Evolutionary conservation across 2,329 filamentous ascomycete genomes (phyloP), one percentile per base, ranked within the genome.

Genomic region (Aspergillus glaucus): DNA sequence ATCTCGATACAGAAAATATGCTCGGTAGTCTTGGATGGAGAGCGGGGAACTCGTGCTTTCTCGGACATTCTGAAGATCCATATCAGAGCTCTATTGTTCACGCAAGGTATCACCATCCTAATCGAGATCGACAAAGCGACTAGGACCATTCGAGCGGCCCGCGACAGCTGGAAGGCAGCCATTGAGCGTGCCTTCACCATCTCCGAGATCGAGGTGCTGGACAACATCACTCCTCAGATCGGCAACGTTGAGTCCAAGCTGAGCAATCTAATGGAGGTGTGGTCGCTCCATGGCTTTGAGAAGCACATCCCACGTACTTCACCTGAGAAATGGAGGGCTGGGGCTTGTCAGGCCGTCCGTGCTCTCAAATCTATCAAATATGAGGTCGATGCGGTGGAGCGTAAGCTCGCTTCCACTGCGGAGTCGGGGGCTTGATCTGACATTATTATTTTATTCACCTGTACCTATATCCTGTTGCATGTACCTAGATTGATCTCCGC

Each of bases 81-180:
- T 28, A 45, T 49, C 34, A 50, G 53, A 17, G 53, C 47, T 10
- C 36, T 55, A 3, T 9, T 55, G 6, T 52, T 54, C 24, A 55
- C 51, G 0, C 47, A 55, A 14, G 43, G 47, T 5, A 14, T 55
- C 12, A 26, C 45, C 6, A 45, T 54, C 6, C 8, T 53, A 3
- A 10, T 43, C 10, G 42, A 46, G 2, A n/a, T 55, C 8, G 26
- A 48, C 2, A 28, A 10, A 15, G 12, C 45, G 12, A 12, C 28
- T 1, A 22, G 14, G 2, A 21, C 14, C 10, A 36, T 54, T 19
- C 43, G 34, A 17, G 30, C 40, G 5, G 21, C 54, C 9, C 47
- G 45, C 2, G 48, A 44, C 3, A 21, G 21, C 4, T 55, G 52
- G 45, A 52, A 43, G 21, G 32, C n/a, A 10, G 0, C 24, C 39